Percentiles rank a stretch among this genome's conserved stretches.
phyloP scores from a whole-genome alignment of 345 rosid genomes.

The Camelina neglecta region DNA sequence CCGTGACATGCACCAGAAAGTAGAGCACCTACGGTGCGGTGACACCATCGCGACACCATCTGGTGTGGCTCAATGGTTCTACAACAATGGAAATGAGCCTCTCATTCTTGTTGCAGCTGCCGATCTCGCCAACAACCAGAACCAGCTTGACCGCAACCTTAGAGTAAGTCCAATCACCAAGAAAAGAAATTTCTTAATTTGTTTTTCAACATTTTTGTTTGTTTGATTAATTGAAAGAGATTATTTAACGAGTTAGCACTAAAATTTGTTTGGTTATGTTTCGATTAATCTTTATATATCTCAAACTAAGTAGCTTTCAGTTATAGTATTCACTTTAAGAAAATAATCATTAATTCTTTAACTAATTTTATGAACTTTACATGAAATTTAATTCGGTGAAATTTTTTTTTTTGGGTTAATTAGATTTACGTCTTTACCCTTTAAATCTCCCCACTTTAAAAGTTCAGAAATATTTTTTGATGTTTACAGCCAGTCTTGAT shows the following conservation, averaged over 20 bases:
- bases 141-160: constrained; percentile 63
- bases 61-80: constrained; percentile 62
- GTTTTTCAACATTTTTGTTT: neutral
- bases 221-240: neutral
- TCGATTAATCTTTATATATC: neutral
- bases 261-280: neutral
- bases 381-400: neutral
- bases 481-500: constrained; percentile 52
- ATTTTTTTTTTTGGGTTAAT: neutral
- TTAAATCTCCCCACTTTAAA: neutral
- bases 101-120: constrained; percentile 49
- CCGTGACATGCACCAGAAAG: constrained; percentile 66
- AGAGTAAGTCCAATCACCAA: constrained; percentile 49
- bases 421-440: neutral
- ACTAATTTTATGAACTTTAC: neutral
- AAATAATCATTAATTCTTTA: neutral
- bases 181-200: neutral
- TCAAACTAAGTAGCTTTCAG: neutral
- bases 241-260: neutral
- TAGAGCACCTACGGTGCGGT: constrained; percentile 52
- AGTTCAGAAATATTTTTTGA: neutral
- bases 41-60: constrained; percentile 57
- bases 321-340: neutral
- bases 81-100: constrained; percentile 59
- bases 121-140: constrained; percentile 47